Base-by-base conservation (phyloP, 2,329 filamentous ascomycete species). In the Fusarium incarnatum region DNA sequence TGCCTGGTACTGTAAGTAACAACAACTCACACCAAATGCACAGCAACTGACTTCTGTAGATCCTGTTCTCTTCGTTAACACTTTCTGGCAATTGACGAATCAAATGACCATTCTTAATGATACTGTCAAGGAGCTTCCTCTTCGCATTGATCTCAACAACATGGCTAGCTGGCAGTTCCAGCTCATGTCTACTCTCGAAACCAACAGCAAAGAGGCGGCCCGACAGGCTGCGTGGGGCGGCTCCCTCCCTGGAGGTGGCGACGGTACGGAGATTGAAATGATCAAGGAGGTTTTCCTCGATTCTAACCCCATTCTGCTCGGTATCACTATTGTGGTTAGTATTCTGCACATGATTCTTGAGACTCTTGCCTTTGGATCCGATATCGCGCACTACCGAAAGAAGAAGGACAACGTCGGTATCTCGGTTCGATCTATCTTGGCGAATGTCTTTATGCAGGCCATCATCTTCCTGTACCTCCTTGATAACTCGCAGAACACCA, bases 371-470 rank as follows among this genome's bases (percentile, higher is more conserved):
- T 99, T 99, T 84, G 97, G 97, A 77, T 97, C 92, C 78, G 96
- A 99, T 79, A 97, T 99, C 79, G 90, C 94, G 50, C 96, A 99
- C 82, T 99, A 96, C 89, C 93, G 94, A 78, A 98, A 98, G 85
- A 99, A 99, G 91, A 99, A 99, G 86, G 97, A 98, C 83, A 96
- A 97, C 63, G 92, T 99, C 28, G 96, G 96, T 69, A 97, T 97
- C 47, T 98, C 94, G 2, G 92, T 99, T 64, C 94, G 96, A 60
- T 97, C 95, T 32, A 99, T 99, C 77, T 85, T 99, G 60, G 94
- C 93, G 79, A 99, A 98, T 77, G 94, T 98, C 67, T 94, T 98
- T 80, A 99, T 99, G 96, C 96, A 99, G 81, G 81, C 87, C 9
- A 87, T 98, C 77, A 98, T 99, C 81, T 97, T 99, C 87, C 86